These are phyloP conservation scores for Coprinopsis strossmayeri DNA, from an alignment of 768 basidiomycete species.

Conservation along the genomic window DNA sequence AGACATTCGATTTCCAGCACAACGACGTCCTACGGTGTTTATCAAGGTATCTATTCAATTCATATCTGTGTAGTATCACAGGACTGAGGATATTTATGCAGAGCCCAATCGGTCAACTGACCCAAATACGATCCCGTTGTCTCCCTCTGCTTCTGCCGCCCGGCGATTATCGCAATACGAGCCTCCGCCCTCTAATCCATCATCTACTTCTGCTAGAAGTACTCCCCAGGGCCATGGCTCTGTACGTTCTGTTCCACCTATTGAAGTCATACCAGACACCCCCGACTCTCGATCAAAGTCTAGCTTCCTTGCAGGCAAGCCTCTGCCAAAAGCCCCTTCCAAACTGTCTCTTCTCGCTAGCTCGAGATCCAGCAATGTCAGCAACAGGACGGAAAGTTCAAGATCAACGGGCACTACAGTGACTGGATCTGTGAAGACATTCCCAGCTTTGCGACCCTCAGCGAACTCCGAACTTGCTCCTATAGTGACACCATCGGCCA, in stretches of 20 bases:
- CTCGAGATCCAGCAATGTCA: conserved; percentile 48
- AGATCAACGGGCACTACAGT: conserved; percentile 47
- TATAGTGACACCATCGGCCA: conserved; percentile 24
- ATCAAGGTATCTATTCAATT: no score
- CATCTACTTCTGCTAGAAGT: conserved; percentile 22
- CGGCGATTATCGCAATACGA: conserved; percentile 53
- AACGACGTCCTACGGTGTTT: conserved; percentile 57
- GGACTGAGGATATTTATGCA: no score
- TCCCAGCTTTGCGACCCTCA: conserved; percentile 64
- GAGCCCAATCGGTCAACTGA: conserved; percentile 9
- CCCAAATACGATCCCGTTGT: conserved; percentile 23
- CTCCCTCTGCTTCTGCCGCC: conserved; percentile 65
- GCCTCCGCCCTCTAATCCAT: conserved; percentile 46
- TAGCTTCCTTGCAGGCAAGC: conserved; percentile 18
- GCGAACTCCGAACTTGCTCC: no score
- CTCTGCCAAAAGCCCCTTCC: conserved; percentile 25
- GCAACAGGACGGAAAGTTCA: conserved; percentile 40
- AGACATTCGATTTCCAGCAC: conserved; percentile 26
- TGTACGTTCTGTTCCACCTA: conserved; percentile 37
- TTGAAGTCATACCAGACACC: conserved; percentile 49
- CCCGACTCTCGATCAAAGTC: conserved; percentile 47
- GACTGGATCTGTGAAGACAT: conserved; percentile 64
- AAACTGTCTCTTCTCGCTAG: conserved; percentile 66
- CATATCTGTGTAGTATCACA: conserved; percentile 15
- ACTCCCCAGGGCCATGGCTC: conserved; percentile 24